Evolutionary conservation across 2,329 filamentous ascomycete genomes (phyloP).

Genomic region (Venturia oleaginea): DNA sequence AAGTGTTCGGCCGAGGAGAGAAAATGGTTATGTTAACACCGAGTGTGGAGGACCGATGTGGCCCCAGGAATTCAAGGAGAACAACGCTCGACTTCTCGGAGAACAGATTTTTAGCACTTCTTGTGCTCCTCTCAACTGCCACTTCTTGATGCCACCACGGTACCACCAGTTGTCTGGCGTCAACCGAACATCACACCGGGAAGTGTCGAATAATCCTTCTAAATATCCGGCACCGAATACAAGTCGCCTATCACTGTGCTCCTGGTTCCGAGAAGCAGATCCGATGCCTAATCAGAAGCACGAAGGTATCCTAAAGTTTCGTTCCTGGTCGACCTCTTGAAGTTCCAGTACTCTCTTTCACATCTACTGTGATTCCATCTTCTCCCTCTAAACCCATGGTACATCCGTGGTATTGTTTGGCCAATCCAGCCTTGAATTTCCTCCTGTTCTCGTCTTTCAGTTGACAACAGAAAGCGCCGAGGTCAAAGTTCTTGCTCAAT

Average conservation of each 20-base stretch:
- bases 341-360: too few relatives aligned
- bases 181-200: background rate
- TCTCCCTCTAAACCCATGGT: too few relatives aligned
- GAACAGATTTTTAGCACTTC: too few relatives aligned
- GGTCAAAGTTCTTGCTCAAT: too few relatives aligned
- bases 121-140: background rate
- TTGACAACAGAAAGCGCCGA: too few relatives aligned
- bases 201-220: background rate
- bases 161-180: background rate
- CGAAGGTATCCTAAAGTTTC: too few relatives aligned
- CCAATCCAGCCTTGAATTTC: too few relatives aligned
- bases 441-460: too few relatives aligned
- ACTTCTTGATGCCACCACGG: too few relatives aligned
- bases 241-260: background rate
- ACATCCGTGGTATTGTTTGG: too few relatives aligned
- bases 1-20: background rate
- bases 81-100: background rate
- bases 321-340: background rate
- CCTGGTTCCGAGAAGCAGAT: background rate
- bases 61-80: background rate
- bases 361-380: too few relatives aligned
- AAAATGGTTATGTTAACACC: background rate
- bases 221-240: background rate
- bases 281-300: background rate
- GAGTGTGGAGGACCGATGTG: background rate